Evolutionary conservation across 2,329 filamentous ascomycete species (phyloP).

Genomic region (Exophiala spinifera): DNA sequence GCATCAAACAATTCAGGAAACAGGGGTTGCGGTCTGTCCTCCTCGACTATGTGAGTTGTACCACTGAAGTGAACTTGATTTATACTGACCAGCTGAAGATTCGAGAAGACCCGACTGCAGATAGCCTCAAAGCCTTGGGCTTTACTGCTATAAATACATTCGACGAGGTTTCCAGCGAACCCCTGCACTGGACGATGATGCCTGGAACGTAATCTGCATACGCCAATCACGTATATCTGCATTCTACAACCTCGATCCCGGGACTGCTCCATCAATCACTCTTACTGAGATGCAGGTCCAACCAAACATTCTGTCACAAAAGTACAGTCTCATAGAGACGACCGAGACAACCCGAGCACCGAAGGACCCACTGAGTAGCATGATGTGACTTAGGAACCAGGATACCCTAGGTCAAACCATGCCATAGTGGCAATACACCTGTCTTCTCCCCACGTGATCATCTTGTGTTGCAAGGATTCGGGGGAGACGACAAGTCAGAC

Average conservation of each 20-base stretch:
- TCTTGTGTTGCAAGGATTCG: too few species aligned
- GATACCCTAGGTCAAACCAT: too few species aligned
- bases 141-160: slow-evolving; percentile 76
- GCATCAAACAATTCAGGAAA: slow-evolving; percentile 76
- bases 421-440: too few species aligned
- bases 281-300: background rate
- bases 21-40: slow-evolving; percentile 71
- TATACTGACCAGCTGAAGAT: slow-evolving; percentile 47
- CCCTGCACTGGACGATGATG: slow-evolving; percentile 59
- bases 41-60: slow-evolving; percentile 70
- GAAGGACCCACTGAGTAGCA: too few species aligned
- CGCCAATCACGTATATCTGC: background rate
- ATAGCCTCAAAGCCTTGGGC: slow-evolving; percentile 73
- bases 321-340: too few species aligned
- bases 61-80: background rate
- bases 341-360: too few species aligned
- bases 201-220: slow-evolving; percentile 11
- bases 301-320: too few species aligned
- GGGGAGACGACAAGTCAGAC: too few species aligned
- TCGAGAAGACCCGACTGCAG: slow-evolving; percentile 67
- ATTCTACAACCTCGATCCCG: background rate
- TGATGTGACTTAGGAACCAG: too few species aligned
- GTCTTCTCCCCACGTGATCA: too few species aligned
- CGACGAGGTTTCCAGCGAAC: slow-evolving; percentile 73
- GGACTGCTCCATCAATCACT: background rate